Evolutionary conservation across 805 yeast genomes (phyloP), one percentile per base, ranked within the genome.

Genomic region (Priceomyces fermenticarens): DNA sequence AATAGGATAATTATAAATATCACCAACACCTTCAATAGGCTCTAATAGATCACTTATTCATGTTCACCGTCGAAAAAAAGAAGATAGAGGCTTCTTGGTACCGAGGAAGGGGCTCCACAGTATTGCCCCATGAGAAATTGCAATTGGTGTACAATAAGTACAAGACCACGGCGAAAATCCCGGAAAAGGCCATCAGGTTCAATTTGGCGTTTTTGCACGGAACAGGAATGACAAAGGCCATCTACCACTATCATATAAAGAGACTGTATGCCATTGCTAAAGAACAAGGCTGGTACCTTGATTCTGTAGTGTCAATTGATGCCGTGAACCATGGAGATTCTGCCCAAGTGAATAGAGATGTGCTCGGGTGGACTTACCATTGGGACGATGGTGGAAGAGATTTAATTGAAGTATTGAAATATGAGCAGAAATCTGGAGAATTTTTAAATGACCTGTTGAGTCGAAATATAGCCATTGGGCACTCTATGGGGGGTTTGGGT

Each of bases 371-470:
- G 54, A 65, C 65, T 14, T 63, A 57, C 42, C 67, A 71, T 28
- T 86, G 95, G 95, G 63, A 70, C 26, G 95, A 86, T 53, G 81
- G 83, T 12, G 79, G 78, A 1, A 75, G 77, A 43, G 93, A 86
- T 54, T 60, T 75, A 23, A 62, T 73, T 37, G 49, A 56, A 37
- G 64, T 81, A 9, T 63, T 76, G 13, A 53, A 57, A 35, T 49
- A 60, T 30, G 83, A 78, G 54, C 72, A 49, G 34, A 49, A 56
- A 15, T 48, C 56, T 3, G 63, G 62, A 7, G 68, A 60, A 31
- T 66, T 70, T 32, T 26, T 38, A 7, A 66, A 56, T 46, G 54
- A 50, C 48, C 63, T 32, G 40, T 52, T 55, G 13, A 65, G 71
- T 20, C 55, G 71, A 15, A 72, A 65, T 42, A 69, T 85, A 4